A percentile compares a stretch with the other conserved stretches of the same genome.
Conservation (phyloP, 208 protist genomes). For the Trypanosomatidae sp. region DNA sequence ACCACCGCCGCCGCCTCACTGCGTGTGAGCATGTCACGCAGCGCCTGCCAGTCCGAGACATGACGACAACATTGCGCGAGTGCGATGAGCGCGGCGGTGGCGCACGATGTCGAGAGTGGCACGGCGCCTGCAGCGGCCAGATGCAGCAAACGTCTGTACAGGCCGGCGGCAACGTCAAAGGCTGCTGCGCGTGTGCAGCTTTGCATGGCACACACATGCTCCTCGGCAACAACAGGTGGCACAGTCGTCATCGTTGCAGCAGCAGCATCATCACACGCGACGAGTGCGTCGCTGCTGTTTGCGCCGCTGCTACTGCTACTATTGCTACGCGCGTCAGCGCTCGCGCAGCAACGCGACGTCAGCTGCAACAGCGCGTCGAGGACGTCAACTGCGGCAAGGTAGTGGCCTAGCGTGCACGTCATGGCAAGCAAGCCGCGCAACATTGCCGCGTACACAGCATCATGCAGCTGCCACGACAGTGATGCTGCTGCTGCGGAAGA, state of each 20-base stretch:
- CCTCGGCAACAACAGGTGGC: too few relatives aligned
- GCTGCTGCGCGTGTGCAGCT: conserved; percentile 30
- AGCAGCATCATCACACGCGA: conserved; percentile 41
- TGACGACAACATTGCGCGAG: conserved; percentile 31
- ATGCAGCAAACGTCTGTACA: conserved; percentile 58
- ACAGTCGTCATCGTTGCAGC: too few relatives aligned
- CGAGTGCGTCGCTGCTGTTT: conserved; percentile 46
- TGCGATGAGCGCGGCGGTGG: conserved; percentile 26
- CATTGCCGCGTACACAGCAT: too few relatives aligned
- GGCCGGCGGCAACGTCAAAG: conserved; percentile 44
- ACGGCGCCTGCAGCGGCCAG: conserved; percentile 27
- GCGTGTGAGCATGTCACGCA: conserved; percentile 39
- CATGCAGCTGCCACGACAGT: too few relatives aligned
- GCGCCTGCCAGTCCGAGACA: conserved; percentile 31
- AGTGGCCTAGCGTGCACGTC: too few relatives aligned
- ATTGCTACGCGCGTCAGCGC: too few relatives aligned
- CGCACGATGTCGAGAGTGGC: conserved; percentile 9
- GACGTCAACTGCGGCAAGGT: too few relatives aligned
- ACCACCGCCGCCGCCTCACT: conserved; percentile 36
- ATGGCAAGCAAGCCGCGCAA: too few relatives aligned
- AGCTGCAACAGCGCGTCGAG: too few relatives aligned
- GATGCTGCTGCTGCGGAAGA: too few relatives aligned
- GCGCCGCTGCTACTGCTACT: too few relatives aligned
- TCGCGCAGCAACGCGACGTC: too few relatives aligned
- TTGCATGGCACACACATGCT: conserved; percentile 58